Conservation (phyloP, 2,329 filamentous ascomycete genomes). For the Lasiodiplodia gonubiensis region DNA sequence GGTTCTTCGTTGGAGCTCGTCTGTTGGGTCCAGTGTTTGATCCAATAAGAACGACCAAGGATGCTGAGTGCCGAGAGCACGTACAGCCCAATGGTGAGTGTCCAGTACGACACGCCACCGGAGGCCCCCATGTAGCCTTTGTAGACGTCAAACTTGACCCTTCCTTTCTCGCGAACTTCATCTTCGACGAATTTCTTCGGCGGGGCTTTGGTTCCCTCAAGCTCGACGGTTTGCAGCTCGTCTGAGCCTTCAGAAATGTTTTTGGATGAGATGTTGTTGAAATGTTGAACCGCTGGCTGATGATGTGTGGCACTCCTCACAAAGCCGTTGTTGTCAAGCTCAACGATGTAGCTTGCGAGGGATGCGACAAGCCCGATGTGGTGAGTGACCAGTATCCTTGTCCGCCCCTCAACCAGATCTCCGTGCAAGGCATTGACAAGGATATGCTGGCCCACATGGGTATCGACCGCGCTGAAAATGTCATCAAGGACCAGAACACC, state of each 20-base stretch:
- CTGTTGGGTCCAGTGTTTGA: conserved; percentile 4
- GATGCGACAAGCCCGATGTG: conserved; percentile 2
- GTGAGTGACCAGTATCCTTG: conserved; percentile 16
- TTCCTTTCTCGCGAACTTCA: conserved; percentile 72
- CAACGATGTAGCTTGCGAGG: neutral
- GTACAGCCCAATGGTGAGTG: conserved; percentile 67
- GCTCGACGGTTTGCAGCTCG: conserved; percentile 43
- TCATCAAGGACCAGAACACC: conserved; percentile 81
- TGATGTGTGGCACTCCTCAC: neutral
- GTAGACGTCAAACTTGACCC: conserved; percentile 82
- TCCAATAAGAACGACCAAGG: conserved; percentile 41
- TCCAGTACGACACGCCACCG: conserved; percentile 71
- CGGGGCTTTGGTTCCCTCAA: conserved; percentile 63
- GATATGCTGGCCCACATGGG: conserved; percentile 33
- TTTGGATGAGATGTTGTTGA: no score
- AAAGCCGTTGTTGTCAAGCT: neutral
- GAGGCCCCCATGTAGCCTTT: conserved; percentile 76
- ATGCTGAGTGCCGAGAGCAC: conserved; percentile 85
- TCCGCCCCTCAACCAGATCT: neutral
- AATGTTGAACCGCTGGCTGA: conserved; percentile 40
- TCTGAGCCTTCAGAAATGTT: conserved; percentile 29
- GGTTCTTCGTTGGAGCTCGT: neutral
- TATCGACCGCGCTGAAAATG: conserved; percentile 78
- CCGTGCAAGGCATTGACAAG: conserved; percentile 26
- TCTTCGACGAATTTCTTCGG: conserved; percentile 44